Conservation (phyloP, 768 basidiomycete species). For the Russula griseocarnosa region DNA sequence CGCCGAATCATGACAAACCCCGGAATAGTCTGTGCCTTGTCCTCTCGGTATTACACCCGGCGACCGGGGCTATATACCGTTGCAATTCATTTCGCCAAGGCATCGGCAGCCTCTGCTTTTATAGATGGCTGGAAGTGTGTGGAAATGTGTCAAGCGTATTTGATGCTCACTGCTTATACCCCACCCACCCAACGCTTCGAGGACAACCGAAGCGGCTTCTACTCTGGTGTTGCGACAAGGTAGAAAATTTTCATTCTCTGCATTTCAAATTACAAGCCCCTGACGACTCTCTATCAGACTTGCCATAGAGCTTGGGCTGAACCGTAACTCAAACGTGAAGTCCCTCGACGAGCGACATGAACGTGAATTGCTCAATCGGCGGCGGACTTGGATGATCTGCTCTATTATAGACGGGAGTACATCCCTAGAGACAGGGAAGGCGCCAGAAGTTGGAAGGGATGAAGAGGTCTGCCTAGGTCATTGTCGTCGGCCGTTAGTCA, state of each 20-base stretch:
- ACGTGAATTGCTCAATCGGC: slow-evolving; percentile 65
- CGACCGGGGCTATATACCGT: slow-evolving; percentile 53
- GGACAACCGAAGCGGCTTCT: slow-evolving; percentile 69
- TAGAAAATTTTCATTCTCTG: slow-evolving; percentile 29
- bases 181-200: slow-evolving; percentile 60
- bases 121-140: slow-evolving; percentile 61
- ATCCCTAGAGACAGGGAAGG: slow-evolving; percentile 72
- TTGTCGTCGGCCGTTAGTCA: slow-evolving; percentile 31
- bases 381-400: slow-evolving; percentile 72
- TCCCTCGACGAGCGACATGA: slow-evolving; percentile 50
- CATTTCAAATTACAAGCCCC: background rate
- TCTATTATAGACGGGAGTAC: slow-evolving; percentile 72
- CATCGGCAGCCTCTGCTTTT: slow-evolving; percentile 55
- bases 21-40: slow-evolving; percentile 58
- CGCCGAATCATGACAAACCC: background rate
- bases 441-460: slow-evolving; percentile 60
- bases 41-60: slow-evolving; percentile 58
- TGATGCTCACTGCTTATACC: slow-evolving; percentile 61
- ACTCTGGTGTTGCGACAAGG: slow-evolving; percentile 69
- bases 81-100: slow-evolving; percentile 59
- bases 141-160: slow-evolving; percentile 77
- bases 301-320: slow-evolving; percentile 66
- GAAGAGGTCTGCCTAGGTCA: slow-evolving; percentile 46
- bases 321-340: slow-evolving; percentile 45
- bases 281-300: slow-evolving; percentile 41